phyloP scores from a whole-genome alignment of 177 flowering plant genomes.

The Viscum album region DNA sequence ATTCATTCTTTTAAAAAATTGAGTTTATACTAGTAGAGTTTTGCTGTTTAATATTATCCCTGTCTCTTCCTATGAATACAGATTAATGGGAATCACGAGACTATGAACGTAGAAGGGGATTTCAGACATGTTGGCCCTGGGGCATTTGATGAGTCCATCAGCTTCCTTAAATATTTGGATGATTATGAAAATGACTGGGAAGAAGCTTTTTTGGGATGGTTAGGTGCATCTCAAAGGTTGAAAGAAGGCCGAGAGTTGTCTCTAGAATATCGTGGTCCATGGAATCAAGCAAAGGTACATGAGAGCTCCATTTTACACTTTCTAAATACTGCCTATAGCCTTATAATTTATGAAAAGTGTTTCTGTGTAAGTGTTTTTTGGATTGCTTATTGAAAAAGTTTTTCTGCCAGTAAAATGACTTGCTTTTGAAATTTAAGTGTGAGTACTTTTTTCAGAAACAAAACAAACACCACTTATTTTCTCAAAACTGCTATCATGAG shows the following conservation, averaged over 20 bases:
- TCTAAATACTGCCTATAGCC: too few relatives aligned
- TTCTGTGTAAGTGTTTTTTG: too few relatives aligned
- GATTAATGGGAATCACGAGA: constrained; percentile 96
- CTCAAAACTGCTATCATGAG: too few relatives aligned
- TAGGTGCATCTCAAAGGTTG: constrained; percentile 35
- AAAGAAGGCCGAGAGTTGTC: constrained; percentile 36
- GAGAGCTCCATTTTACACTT: too few relatives aligned
- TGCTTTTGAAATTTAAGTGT: too few relatives aligned
- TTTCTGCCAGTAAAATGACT: too few relatives aligned
- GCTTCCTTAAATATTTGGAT: constrained; percentile 56
- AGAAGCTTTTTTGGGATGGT: constrained; percentile 60
- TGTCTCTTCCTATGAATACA: constrained; percentile 15
- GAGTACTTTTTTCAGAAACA: too few relatives aligned
- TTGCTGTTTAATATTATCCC: background rate
- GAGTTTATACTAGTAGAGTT: background rate
- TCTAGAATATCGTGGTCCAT: constrained; percentile 49
- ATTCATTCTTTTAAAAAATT: too few relatives aligned
- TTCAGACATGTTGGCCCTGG: constrained; percentile 75
- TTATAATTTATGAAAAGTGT: too few relatives aligned
- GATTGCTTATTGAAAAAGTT: background rate
- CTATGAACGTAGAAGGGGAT: constrained; percentile 97
- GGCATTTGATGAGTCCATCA: constrained; percentile 66
- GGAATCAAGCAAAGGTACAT: constrained; percentile 68
- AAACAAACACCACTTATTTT: too few relatives aligned
- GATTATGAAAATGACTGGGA: constrained; percentile 51